These are phyloP conservation scores for Sorghum bicolor DNA, from an alignment of 176 grass and related monocot genomes.

Conservation along the genomic window Sorghum_bicolor_NCBIv3 NC_012875.2:55138501-55139000, in stretches of 20 bases:
- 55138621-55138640: neutral
- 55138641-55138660: neutral
- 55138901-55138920: constrained; percentile 15
- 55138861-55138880: constrained; percentile 43
- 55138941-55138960: neutral
- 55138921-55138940: neutral
- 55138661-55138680: neutral
- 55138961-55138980: neutral
- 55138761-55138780: too few relatives aligned
- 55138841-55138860: constrained; percentile 25
- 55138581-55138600: neutral
- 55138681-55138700: neutral
- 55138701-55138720: too few relatives aligned
- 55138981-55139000: neutral
- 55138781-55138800: too few relatives aligned
- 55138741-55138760: too few relatives aligned
- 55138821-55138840: constrained; percentile 10
- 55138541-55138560: neutral
- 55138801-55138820: too few relatives aligned
- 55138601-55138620: neutral
- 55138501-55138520: neutral
- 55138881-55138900: constrained; percentile 58
- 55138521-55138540: neutral
- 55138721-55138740: neutral
- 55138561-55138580: neutral